A percentile compares a stretch with the other conserved stretches of the same genome.
Evolutionary conservation across 768 basidiomycete species (phyloP).

Genomic region (Chalciporus chontae): DNA sequence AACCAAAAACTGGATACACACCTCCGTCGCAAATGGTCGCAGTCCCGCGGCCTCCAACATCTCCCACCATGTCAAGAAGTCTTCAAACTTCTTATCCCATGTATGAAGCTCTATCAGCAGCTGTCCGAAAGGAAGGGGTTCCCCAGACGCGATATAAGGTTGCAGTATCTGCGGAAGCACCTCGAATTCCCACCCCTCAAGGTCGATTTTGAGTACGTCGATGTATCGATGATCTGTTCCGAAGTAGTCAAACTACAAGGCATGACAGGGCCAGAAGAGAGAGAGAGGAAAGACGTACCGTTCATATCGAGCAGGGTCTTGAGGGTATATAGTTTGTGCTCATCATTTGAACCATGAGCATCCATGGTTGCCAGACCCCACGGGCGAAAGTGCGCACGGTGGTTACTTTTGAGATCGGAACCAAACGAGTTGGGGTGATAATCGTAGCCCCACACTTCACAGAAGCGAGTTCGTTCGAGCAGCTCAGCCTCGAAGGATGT

Average conservation of each 20-base stretch:
- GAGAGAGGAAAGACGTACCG: slow-evolving; percentile 24
- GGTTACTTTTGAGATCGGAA: slow-evolving; percentile 30
- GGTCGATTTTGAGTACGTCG: slow-evolving; percentile 43
- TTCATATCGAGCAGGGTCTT: slow-evolving; percentile 42
- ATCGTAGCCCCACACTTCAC: slow-evolving; percentile 64
- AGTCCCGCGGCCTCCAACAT: slow-evolving; percentile 44
- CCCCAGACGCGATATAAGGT: slow-evolving; percentile 33
- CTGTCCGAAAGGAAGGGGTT: slow-evolving; percentile 45
- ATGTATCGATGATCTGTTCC: slow-evolving; percentile 34
- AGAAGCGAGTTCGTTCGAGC: slow-evolving; percentile 43
- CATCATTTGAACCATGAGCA: slow-evolving; percentile 29
- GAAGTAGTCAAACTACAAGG: neutral
- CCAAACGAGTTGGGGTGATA: slow-evolving; percentile 36
- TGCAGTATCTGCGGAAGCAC: slow-evolving; percentile 39
- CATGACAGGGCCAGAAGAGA: neutral
- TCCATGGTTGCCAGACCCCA: slow-evolving; percentile 40
- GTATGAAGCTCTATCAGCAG: slow-evolving; percentile 45
- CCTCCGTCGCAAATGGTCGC: slow-evolving; percentile 46
- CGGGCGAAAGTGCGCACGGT: slow-evolving; percentile 41
- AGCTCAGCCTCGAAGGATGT: slow-evolving; percentile 63
- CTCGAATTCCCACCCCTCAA: slow-evolving; percentile 48
- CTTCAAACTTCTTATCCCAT: slow-evolving; percentile 33
- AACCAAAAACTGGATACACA: slow-evolving; percentile 4
- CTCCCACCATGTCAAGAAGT: slow-evolving; percentile 45
- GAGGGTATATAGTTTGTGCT: slow-evolving; percentile 43